Evolutionary conservation across 768 basidiomycete genomes (phyloP), one percentile per base, ranked within the genome.

Genomic region (Hysterangium stoloniferum): DNA sequence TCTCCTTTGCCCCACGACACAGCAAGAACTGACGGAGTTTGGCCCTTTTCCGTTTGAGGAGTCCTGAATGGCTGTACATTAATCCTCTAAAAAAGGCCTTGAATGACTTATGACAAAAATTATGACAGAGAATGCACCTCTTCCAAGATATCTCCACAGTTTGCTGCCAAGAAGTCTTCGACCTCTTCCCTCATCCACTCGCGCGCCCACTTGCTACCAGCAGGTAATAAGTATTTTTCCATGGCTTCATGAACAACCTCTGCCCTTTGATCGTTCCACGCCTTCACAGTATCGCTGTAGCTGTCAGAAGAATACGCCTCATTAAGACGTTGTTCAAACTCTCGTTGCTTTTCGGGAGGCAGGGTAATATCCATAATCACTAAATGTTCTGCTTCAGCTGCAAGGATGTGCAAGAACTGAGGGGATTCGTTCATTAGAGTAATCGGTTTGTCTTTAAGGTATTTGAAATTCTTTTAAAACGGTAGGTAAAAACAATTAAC

Each of bases 1-100:
- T 96, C 93, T 32, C 96, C 96, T 67, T 88, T 85, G 32, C 96
- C 96, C 83, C 91, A 93, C 6, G 94, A 95, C 51, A 95, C 66
- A 3, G 94, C 89, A 35, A 99, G 75, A 19, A 98, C 91, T 64
- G 83, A 74, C 42, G 93, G 66, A 34, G 77, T 70, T 60, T 89
- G 79, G 11, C 88, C 92, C 46, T 73, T 68, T 50, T 78, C 80
- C 69, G 86, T 79, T 6, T 76, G 75, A 0, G 71, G 66, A 4
- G 77, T 77, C 22, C 67, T 62, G 59, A 78, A 93, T 1, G 94
- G 88, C 5, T 84, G 85, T 7, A 86, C 80, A 61, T 94, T 84
- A 57, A 92, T 76, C 46, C 89, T 79, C 93, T 96, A 59, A 13
- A 54, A 38, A 24, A 7, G 45, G 45, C 49, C 61, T 2, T 40